These are phyloP conservation scores for Boletus sp. DNA, from an alignment of 768 basidiomycete genomes.

Conservation along the genomic window DNA sequence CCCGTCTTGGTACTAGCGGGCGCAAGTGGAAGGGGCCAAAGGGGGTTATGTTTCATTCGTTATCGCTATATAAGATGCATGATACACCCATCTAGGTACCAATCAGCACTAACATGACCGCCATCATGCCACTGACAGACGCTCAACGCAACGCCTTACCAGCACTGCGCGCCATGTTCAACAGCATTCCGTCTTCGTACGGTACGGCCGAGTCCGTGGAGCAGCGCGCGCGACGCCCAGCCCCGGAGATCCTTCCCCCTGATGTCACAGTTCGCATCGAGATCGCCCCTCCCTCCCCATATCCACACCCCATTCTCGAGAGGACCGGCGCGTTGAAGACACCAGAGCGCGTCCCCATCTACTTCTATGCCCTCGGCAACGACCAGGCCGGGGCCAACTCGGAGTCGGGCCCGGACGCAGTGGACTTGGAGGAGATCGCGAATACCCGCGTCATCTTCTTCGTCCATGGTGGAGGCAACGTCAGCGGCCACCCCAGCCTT, in stretches of 20 bases:
- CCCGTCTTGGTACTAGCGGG: too few species aligned
- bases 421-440: background rate
- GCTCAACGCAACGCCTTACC: conserved; percentile 10
- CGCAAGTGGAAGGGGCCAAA: too few species aligned
- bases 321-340: background rate
- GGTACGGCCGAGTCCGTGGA: conserved; percentile 11
- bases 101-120: background rate
- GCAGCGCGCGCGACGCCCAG: conserved; percentile 6
- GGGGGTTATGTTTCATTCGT: too few species aligned
- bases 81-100: background rate
- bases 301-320: conserved; percentile 1
- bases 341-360: conserved; percentile 22
- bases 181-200: rapidly evolving
- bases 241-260: background rate
- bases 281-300: conserved; percentile 10
- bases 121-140: conserved; percentile 14
- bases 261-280: conserved; percentile 15
- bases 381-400: background rate
- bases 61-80: background rate
- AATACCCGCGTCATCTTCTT: conserved; percentile 19
- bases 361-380: conserved; percentile 11
- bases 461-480: conserved; percentile 22
- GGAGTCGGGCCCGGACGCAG: background rate
- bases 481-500: conserved; percentile 17
- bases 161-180: background rate